A percentile compares a stretch with the other conserved stretches of the same genome.
These are phyloP conservation scores for Sclerotinia trifoliorum DNA, from an alignment of 2,329 filamentous ascomycete genomes.

Conservation along the genomic window DNA sequence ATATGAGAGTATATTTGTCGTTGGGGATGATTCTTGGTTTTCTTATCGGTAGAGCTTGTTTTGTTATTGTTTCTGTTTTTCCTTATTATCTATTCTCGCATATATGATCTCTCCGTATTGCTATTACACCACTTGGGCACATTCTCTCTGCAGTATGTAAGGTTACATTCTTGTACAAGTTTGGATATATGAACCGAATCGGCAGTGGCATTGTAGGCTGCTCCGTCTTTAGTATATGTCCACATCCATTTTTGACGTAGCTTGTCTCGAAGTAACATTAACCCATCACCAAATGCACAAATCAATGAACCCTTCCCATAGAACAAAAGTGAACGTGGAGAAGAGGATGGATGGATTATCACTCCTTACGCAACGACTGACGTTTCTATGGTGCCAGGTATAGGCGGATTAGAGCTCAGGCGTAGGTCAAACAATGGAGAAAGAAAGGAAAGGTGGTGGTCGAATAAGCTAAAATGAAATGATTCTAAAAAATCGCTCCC, in stretches of 20 bases:
- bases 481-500: neutral
- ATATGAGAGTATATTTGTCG: neutral
- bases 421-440: neutral
- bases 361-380: too few relatives aligned
- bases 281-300: neutral
- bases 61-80: slow-evolving; percentile 4
- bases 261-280: neutral
- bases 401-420: neutral
- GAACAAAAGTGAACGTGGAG: neutral
- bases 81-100: neutral
- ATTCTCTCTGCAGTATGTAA: neutral
- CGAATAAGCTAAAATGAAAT: neutral
- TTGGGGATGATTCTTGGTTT: neutral
- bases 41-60: neutral
- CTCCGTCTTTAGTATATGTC: neutral
- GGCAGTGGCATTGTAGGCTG: neutral
- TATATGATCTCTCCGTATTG: neutral
- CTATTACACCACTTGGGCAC: neutral
- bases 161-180: neutral
- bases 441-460: neutral
- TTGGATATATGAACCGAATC: neutral
- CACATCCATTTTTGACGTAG: neutral
- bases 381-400: neutral
- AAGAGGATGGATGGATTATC: neutral
- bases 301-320: neutral